Conservation (phyloP, 345 rosid genomes). For the Eucalyptus decipiens region DNA sequence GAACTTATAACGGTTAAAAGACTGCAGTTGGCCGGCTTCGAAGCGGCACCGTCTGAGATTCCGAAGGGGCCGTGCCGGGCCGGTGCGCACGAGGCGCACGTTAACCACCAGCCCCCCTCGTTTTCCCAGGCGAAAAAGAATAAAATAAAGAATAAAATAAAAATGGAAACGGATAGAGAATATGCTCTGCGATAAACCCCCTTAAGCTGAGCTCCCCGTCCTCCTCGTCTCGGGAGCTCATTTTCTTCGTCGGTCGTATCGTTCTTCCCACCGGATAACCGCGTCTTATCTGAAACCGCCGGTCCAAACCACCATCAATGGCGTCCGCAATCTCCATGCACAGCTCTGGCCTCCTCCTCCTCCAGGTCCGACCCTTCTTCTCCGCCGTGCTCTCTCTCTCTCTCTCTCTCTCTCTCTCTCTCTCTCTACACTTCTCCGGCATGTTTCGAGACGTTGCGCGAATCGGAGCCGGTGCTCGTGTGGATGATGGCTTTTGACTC, state of each 20-base stretch:
- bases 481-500: not conserved
- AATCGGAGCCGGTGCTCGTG: not conserved
- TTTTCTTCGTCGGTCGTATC: not conserved
- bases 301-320: constrained; percentile 7
- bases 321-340: constrained; percentile 44
- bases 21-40: not conserved
- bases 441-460: not conserved
- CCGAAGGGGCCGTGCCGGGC: not conserved
- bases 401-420: not conserved
- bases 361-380: constrained; percentile 23
- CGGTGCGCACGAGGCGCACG: not conserved
- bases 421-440: not conserved
- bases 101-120: not conserved
- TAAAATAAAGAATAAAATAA: not conserved
- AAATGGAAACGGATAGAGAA: not conserved
- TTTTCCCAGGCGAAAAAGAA: not conserved
- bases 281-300: not conserved
- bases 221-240: not conserved
- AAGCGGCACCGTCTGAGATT: not conserved
- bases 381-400: not conserved
- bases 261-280: not conserved
- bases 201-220: too few species aligned
- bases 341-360: constrained; percentile 15
- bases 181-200: not conserved
- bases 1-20: not conserved